These are phyloP conservation scores for Camellia lanceoleosa DNA, from an alignment of 148 eudicot genomes.

Conservation along the genomic window DNA sequence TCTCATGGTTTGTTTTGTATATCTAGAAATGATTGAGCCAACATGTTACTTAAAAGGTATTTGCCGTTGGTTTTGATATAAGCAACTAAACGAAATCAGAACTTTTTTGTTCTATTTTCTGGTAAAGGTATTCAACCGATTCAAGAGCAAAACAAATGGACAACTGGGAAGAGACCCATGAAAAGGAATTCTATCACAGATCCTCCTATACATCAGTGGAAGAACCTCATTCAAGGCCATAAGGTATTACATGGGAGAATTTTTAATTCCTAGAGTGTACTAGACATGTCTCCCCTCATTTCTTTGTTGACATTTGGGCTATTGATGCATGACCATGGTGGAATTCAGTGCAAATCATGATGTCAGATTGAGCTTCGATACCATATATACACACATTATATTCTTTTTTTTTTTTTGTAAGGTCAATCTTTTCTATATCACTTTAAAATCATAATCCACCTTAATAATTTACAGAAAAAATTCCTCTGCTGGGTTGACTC, in stretches of 20 bases:
- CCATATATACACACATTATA: not conserved
- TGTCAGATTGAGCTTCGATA: not conserved
- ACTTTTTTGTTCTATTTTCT: not conserved
- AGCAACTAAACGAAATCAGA: not conserved
- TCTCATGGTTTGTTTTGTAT: conserved; percentile 1
- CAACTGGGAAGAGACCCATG: not conserved
- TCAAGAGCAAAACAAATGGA: conserved; percentile 4
- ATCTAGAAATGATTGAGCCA: not conserved
- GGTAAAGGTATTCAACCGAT: not conserved
- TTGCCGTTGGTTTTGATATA: conserved; percentile 4
- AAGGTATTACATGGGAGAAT: not conserved
- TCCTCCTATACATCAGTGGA: not conserved
- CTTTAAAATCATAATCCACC: not conserved
- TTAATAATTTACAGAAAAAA: not conserved
- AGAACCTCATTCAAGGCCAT: conserved; percentile 9
- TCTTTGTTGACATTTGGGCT: conserved; percentile 5
- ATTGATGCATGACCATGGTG: not conserved
- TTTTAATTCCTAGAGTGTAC: not conserved
- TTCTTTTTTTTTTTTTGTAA: not conserved
- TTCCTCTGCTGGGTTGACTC: not conserved
- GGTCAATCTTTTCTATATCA: not conserved
- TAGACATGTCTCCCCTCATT: conserved; percentile 5
- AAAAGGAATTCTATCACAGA: not conserved
- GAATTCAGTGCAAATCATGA: not conserved
- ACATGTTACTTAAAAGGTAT: not conserved